Percentiles rank a stretch among this genome's conserved stretches.
phyloP scores from a whole-genome alignment of 75 land plant species.

The Pinus tabuliformis region DNA sequence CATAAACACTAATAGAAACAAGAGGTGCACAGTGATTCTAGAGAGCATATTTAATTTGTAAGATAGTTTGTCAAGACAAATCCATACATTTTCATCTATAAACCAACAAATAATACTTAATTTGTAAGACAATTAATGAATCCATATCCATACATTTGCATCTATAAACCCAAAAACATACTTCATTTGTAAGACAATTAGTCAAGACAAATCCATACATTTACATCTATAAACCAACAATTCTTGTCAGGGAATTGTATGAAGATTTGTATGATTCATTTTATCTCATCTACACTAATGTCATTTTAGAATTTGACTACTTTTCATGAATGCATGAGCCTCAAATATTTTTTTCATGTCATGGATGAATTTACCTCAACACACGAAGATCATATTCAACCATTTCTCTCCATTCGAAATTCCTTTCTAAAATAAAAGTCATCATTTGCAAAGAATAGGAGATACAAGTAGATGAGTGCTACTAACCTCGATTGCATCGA shows the following conservation, averaged over 20 bases:
- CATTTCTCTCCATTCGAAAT: too few species aligned
- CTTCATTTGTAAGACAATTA: not conserved
- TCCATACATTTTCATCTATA: not conserved
- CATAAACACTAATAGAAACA: too few species aligned
- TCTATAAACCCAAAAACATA: not conserved
- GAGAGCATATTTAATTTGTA: not conserved
- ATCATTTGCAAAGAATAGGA: not conserved
- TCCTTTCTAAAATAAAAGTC: not conserved
- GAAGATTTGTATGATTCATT: too few species aligned
- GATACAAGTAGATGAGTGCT: not conserved
- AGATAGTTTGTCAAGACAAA: not conserved
- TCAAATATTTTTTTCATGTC: not conserved
- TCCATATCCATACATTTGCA: not conserved
- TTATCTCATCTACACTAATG: not conserved
- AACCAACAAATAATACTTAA: too few species aligned
- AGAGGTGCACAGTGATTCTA: too few species aligned
- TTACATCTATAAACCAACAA: not conserved
- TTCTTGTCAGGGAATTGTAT: too few species aligned
- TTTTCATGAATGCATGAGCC: not conserved
- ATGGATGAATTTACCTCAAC: not conserved
- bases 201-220: not conserved
- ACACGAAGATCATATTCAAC: not conserved
- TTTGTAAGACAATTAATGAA: not conserved
- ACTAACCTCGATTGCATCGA: conserved; percentile 13
- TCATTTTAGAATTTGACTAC: not conserved